Conservation (phyloP, 2,329 filamentous ascomycete genomes). For the Coniella lustricola region DNA sequence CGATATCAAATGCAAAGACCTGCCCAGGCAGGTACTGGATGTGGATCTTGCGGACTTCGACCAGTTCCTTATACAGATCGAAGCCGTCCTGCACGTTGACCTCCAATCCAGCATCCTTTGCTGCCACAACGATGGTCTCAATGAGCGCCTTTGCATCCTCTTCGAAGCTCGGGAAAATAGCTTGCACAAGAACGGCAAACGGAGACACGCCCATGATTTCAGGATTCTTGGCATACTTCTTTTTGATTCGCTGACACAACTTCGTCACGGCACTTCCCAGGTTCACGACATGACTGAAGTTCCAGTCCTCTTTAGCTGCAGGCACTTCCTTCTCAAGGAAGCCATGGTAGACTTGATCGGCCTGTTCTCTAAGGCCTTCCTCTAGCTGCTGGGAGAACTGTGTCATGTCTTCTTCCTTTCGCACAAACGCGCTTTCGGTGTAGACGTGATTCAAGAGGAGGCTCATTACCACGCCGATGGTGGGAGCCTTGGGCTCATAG, state of each 20-base stretch:
- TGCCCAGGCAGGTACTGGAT: conserved; percentile 62
- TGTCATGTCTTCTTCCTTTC: conserved; percentile 60
- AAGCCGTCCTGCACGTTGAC: conserved; percentile 89
- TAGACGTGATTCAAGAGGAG: conserved; percentile 78
- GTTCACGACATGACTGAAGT: conserved; percentile 84
- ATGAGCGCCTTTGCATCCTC: conserved; percentile 83
- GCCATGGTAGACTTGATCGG: conserved; percentile 70
- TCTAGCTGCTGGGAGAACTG: conserved; percentile 66
- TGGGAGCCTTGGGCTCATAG: conserved; percentile 81
- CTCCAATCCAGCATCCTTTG: conserved; percentile 62
- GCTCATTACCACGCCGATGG: conserved; percentile 71
- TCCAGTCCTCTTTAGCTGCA: conserved; percentile 73
- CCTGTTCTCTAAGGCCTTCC: conserved; percentile 66
- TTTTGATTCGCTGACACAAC: conserved; percentile 81
- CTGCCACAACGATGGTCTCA: conserved; percentile 67
- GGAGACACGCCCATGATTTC: conserved; percentile 71
- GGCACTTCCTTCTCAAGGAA: conserved; percentile 77
- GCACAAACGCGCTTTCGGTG: conserved; percentile 67
- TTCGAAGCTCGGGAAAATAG: conserved; percentile 84
- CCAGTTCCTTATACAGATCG: conserved; percentile 82
- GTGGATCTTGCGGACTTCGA: conserved; percentile 78
- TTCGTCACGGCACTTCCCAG: conserved; percentile 81
- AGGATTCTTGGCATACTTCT: conserved; percentile 81
- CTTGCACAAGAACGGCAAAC: conserved; percentile 66
- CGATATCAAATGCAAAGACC: conserved; percentile 81